Base-by-base conservation (phyloP, 2,329 filamentous ascomycete genomes). In the Metarhizium brunneum region DNA sequence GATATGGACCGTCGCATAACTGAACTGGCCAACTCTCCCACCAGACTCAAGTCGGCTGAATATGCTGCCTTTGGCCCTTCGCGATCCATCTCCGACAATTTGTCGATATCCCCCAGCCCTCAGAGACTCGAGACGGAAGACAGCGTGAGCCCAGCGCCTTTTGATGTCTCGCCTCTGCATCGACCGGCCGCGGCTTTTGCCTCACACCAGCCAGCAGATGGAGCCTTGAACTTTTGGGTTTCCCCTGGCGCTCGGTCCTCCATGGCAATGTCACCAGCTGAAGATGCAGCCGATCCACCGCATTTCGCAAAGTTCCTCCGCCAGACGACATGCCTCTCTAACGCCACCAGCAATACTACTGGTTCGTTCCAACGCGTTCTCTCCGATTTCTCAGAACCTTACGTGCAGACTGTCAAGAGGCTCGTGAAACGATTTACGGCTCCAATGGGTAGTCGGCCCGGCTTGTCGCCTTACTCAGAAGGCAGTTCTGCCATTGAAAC, bases 1-100 rank as follows among this genome's bases (percentile, higher is more conserved):
- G 80, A 83, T 53, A 80, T 82, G 74, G 69, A 69, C 48, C 72
- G 73, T 36, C 78, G 79, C 32, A 71, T 82, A 52, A 67, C 67
- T n/a, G 70, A 73, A 57, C 68, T 79, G 4, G 65, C 69, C 18
- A 66, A 67, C 18, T 76, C 76, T 29, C 68, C 71, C 5, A 69
- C 66, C 6, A 66, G 74, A 30, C 29, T 60, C 4, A 11, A 16
- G 5, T 48, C 42, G 6, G 52, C 56, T n/a, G 38, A 47, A 13
- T n/a, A 48, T 20, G 35, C 53, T 3, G 47, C 45, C 2, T 14
- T 29, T 20, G 50, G 52, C 32, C 18, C 47, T 45, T 47, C 47
- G 0, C 35, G 20, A 32, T 61, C 50, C n/a, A 45, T 35, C 2
- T 53, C 45, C 4, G 49, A 45, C 42, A 32, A 5, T 29, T 43